Percentiles rank a stretch among this genome's conserved stretches.
Conservation (phyloP, 2,329 filamentous ascomycete species). For the Arthrobotrys iridis region DNA sequence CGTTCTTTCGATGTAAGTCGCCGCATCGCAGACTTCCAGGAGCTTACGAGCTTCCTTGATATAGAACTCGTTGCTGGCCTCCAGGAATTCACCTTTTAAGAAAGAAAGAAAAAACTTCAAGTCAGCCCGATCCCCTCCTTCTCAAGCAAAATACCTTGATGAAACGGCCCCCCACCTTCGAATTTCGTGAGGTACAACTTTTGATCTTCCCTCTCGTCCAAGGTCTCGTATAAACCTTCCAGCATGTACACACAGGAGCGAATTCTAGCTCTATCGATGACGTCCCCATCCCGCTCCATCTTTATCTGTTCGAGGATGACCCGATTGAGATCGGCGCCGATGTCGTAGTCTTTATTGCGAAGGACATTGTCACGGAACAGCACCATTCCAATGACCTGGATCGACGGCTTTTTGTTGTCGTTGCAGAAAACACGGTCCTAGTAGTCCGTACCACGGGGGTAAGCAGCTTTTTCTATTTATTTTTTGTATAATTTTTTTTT, state of each 20-base stretch:
- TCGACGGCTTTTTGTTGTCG: conserved; percentile 77
- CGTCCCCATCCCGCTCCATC: conserved; percentile 89
- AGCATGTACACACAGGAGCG: conserved; percentile 89
- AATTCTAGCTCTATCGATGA: conserved; percentile 83
- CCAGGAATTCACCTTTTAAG: conserved; percentile 73
- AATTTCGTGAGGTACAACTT: conserved; percentile 87
- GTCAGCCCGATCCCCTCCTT: background rate
- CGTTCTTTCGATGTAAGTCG: conserved; percentile 81
- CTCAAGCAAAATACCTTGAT: background rate
- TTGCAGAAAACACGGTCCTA: conserved; percentile 82
- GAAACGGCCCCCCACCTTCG: conserved; percentile 67
- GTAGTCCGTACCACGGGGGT: background rate
- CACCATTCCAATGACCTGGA: conserved; percentile 84
- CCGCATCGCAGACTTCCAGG: conserved; percentile 80
- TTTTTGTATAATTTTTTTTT: too few species aligned
- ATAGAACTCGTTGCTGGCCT: conserved; percentile 78
- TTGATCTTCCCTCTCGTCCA: conserved; percentile 78
- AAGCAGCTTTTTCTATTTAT: conserved; percentile 22
- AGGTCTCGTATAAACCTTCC: conserved; percentile 83
- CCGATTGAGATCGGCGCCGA: conserved; percentile 79
- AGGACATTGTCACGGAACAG: conserved; percentile 89
- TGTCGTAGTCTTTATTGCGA: conserved; percentile 65
- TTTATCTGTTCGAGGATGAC: conserved; percentile 90
- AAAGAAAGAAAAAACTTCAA: background rate
- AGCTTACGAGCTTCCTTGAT: conserved; percentile 76